A percentile compares a stretch with the other conserved stretches of the same genome.
These are phyloP conservation scores for Tetracladium marchalianum DNA, from an alignment of 495 filamentous ascomycete species.

Conservation along the genomic window DNA sequence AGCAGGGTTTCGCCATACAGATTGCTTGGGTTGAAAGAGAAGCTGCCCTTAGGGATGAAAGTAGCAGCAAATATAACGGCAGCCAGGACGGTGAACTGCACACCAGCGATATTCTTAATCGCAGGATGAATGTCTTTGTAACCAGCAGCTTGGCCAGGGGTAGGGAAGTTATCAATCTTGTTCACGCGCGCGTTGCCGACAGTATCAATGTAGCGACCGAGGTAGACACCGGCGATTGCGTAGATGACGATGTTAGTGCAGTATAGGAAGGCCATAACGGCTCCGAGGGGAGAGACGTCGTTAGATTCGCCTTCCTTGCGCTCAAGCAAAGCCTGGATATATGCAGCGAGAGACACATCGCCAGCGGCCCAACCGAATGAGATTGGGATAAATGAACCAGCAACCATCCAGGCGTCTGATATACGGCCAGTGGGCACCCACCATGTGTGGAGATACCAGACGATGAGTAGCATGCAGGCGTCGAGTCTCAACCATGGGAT, in stretches of 20 bases:
- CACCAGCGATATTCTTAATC: conserved; percentile 25
- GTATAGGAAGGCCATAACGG: conserved; percentile 38
- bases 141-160: too few relatives aligned
- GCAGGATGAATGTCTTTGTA: conserved; percentile 17
- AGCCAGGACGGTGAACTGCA: conserved; percentile 31
- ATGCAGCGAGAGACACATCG: conserved; percentile 34
- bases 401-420: conserved; percentile 30
- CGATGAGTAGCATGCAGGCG: conserved; percentile 26
- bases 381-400: conserved; percentile 32
- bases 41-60: conserved; percentile 27
- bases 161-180: too few relatives aligned
- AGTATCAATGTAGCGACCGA: conserved; percentile 30
- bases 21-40: conserved; percentile 29
- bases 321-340: conserved; percentile 33
- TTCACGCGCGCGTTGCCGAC: conserved; percentile 22
- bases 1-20: conserved; percentile 27
- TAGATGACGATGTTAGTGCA: conserved; percentile 34
- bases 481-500: conserved; percentile 35
- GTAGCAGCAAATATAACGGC: conserved; percentile 26
- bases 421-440: conserved; percentile 17
- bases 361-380: conserved; percentile 38
- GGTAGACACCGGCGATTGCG: conserved; percentile 27
- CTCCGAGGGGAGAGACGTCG: conserved; percentile 35
- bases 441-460: conserved; percentile 32
- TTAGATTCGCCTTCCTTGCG: conserved; percentile 25